Evolutionary conservation across 352 stramenopile species (phyloP).

Genomic region (Phytophthora cryptogea): DNA sequence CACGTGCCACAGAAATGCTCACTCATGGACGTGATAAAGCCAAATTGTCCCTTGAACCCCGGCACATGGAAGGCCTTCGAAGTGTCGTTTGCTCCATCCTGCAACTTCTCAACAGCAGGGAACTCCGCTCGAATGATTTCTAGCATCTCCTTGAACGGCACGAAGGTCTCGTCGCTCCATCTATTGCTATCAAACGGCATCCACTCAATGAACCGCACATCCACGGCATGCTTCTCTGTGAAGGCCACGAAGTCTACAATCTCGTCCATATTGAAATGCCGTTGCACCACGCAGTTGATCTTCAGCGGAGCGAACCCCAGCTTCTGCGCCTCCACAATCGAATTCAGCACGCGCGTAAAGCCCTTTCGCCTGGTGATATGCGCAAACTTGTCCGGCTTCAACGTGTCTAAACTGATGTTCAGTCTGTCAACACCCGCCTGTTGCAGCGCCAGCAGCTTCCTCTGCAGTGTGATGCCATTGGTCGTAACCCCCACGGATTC

Average conservation of each 20-base stretch:
- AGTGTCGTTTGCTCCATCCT: slow-evolving; percentile 92
- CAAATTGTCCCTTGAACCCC: slow-evolving; percentile 76
- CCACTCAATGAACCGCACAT: slow-evolving; percentile 99
- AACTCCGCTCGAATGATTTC: slow-evolving; percentile 47
- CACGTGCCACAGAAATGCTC: slow-evolving; percentile 98
- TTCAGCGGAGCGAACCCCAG: slow-evolving; percentile 86
- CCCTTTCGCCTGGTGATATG: slow-evolving; percentile 93
- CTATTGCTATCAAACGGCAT: slow-evolving; percentile 99
- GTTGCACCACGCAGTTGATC: slow-evolving; percentile 98
- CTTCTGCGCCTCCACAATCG: slow-evolving; percentile 75
- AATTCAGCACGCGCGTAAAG: slow-evolving; percentile 82
- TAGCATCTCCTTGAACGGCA: slow-evolving; percentile 95
- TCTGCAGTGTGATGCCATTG: slow-evolving; percentile 94
- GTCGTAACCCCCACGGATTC: slow-evolving; percentile 94
- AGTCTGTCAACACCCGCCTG: slow-evolving; percentile 87
- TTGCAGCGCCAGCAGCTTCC: slow-evolving; percentile 80
- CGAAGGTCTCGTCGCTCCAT: slow-evolving; percentile 93
- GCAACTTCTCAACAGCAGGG: slow-evolving; percentile 53
- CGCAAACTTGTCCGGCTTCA: slow-evolving; percentile 91
- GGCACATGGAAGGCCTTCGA: slow-evolving; percentile 93
- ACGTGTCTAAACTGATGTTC: slow-evolving; percentile 97
- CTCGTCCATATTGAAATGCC: slow-evolving; percentile 95
- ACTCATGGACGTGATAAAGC: slow-evolving; percentile 98
- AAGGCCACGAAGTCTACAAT: slow-evolving; percentile 95
- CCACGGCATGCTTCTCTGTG: slow-evolving; percentile 80